Evolutionary conservation across 805 yeast genomes (phyloP).

Genomic region (Yamadazyma insecticola): DNA sequence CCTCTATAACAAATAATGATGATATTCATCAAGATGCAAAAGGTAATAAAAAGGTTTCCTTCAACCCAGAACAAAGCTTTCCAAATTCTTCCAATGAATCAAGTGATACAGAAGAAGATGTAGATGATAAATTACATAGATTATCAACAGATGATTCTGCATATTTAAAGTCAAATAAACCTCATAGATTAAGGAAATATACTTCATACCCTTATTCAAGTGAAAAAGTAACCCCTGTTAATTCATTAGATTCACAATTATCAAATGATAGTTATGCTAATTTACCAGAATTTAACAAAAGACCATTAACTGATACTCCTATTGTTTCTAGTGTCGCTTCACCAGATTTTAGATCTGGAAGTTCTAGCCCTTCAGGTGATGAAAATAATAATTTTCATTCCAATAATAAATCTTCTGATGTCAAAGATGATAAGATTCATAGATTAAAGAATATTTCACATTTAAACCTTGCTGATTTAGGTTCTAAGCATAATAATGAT

Average conservation of each 20-base stretch:
- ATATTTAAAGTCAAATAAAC: too few species aligned
- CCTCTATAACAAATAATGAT: conserved; percentile 1
- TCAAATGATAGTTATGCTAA: conserved; percentile 9
- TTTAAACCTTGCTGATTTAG: conserved; percentile 33
- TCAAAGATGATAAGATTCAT: conserved; percentile 11
- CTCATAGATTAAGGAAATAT: too few species aligned
- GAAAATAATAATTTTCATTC: conserved; percentile 4
- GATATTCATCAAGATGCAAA: neutral
- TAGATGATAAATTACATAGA: too few species aligned
- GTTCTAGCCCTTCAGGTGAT: conserved; percentile 20
- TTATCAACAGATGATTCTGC: neutral
- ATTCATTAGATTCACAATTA: conserved; percentile 12
- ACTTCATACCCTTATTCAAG: conserved; percentile 13
- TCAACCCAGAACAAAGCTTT: conserved; percentile 4
- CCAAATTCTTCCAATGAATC: conserved; percentile 10
- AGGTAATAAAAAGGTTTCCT: conserved; percentile 8
- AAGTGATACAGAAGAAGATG: conserved; percentile 9
- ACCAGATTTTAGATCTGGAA: conserved; percentile 38
- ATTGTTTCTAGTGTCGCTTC: conserved; percentile 53
- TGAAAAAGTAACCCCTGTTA: conserved; percentile 9
- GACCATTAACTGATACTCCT: conserved; percentile 77
- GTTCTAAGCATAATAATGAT: too few species aligned
- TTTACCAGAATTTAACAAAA: conserved; percentile 59
- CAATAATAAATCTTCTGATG: neutral
- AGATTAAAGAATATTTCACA: conserved; percentile 32